Evolutionary conservation across 2,329 filamentous ascomycete genomes (phyloP).

Genomic region (Alternaria conjuncta): DNA sequence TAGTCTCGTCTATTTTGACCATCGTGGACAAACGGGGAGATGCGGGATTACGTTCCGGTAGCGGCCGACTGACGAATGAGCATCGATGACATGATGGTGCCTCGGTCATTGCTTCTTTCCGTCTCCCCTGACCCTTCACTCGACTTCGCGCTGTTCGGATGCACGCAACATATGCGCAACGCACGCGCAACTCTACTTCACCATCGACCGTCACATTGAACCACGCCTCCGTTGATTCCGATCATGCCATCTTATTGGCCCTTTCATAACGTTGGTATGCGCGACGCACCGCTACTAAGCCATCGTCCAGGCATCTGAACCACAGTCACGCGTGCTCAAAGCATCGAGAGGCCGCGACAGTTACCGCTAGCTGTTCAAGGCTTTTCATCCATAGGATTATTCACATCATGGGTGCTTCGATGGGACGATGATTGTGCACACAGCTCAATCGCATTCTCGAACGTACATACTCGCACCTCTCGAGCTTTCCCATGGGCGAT

Average conservation of each 20-base stretch:
- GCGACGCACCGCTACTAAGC: not conserved
- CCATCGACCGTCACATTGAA: not conserved
- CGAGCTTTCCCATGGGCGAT: not conserved
- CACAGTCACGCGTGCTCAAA: not conserved
- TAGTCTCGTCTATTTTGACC: slow-evolving; percentile 1
- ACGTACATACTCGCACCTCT: not conserved
- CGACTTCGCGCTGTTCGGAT: not conserved
- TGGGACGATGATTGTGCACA: not conserved
- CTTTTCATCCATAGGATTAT: no score
- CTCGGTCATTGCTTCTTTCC: slow-evolving; percentile 10
- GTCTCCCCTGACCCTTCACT: slow-evolving; percentile 5
- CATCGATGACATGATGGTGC: slow-evolving; percentile 12
- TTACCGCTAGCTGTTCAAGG: not conserved
- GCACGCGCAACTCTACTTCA: not conserved
- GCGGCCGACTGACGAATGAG: slow-evolving; percentile 17
- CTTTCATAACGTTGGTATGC: no score
- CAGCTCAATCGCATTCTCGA: not conserved
- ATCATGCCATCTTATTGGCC: no score
- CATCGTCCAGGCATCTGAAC: not conserved
- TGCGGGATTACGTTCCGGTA: slow-evolving; percentile 18
- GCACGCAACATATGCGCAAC: not conserved
- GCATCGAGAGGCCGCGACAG: not conserved
- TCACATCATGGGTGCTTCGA: not conserved
- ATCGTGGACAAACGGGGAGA: slow-evolving; percentile 12
- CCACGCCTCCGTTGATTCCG: no score